phyloP scores from a whole-genome alignment of 2,329 filamentous ascomycete genomes.

The Clonostachys solani region DNA sequence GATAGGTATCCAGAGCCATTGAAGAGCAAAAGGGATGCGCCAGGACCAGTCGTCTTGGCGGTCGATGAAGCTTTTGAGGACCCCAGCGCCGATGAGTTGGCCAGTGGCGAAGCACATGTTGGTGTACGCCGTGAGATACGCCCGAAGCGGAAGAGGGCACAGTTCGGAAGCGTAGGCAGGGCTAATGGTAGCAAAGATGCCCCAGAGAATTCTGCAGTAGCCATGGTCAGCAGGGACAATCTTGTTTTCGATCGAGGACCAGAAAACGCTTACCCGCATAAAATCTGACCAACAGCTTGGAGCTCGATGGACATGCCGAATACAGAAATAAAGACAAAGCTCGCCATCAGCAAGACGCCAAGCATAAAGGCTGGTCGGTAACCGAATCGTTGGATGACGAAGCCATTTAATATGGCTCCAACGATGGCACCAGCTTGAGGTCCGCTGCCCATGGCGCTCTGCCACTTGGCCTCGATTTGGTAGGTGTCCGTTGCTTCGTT shows the following conservation, averaged over 20 bases:
- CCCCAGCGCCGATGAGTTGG: slow-evolving; percentile 30
- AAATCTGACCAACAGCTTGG: slow-evolving; percentile 31
- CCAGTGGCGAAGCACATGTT: slow-evolving; percentile 22
- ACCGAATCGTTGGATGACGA: slow-evolving; percentile 8
- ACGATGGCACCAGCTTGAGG: slow-evolving; percentile 32
- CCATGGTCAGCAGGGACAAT: neutral
- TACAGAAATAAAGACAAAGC: slow-evolving; percentile 12
- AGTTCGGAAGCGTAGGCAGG: slow-evolving; percentile 44
- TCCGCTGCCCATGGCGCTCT: slow-evolving; percentile 44
- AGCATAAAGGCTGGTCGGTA: slow-evolving; percentile 46
- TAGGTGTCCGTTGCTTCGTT: slow-evolving; percentile 28
- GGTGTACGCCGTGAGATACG: slow-evolving; percentile 38
- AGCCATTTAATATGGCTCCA: slow-evolving; percentile 10
- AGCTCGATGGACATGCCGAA: slow-evolving; percentile 17
- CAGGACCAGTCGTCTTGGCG: slow-evolving; percentile 31
- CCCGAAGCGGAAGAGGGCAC: slow-evolving; percentile 35
- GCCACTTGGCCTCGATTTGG: slow-evolving; percentile 45
- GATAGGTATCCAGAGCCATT: slow-evolving; percentile 35
- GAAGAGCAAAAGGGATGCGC: slow-evolving; percentile 34
- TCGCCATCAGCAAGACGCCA: slow-evolving; percentile 25
- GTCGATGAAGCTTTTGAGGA: slow-evolving; percentile 28
- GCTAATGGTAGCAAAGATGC: slow-evolving; percentile 38
- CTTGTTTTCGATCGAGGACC: slow-evolving; percentile 17
- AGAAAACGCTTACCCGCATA: slow-evolving; percentile 36
- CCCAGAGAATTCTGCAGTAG: slow-evolving; percentile 19